These are phyloP conservation scores for Cercospora sojina DNA, from an alignment of 2,329 filamentous ascomycete species.

Conservation along the genomic window DNA sequence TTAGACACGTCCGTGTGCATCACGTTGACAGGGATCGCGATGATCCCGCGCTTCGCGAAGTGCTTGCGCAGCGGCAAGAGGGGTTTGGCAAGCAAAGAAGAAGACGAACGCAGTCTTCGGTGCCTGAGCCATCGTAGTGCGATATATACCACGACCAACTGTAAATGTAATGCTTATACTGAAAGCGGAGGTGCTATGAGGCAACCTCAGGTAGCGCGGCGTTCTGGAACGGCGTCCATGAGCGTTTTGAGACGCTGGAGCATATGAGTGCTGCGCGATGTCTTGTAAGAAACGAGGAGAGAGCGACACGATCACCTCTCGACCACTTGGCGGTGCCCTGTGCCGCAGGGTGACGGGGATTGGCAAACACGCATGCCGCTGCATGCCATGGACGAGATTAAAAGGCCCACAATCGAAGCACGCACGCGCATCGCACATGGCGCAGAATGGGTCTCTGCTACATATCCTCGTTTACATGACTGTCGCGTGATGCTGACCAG, in stretches of 20 bases:
- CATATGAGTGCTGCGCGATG: neutral
- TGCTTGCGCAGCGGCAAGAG: slow-evolving; percentile 81
- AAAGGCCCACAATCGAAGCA: neutral
- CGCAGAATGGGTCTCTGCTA: neutral
- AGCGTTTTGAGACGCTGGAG: neutral
- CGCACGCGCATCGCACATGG: neutral
- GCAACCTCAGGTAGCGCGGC: slow-evolving; percentile 3
- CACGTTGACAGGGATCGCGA: slow-evolving; percentile 88
- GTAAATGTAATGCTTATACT: slow-evolving; percentile 8
- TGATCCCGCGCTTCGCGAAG: slow-evolving; percentile 75
- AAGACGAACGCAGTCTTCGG: slow-evolving; percentile 51
- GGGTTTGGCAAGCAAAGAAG: slow-evolving; percentile 76
- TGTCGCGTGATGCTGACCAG: neutral
- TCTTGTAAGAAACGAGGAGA: neutral
- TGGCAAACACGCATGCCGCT: neutral
- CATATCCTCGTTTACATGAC: neutral
- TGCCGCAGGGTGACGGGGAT: neutral
- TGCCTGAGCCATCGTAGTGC: neutral
- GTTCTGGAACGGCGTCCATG: neutral
- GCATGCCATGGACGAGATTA: neutral
- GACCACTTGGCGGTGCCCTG: neutral
- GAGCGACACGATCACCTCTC: neutral
- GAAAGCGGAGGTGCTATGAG: neutral
- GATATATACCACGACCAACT: neutral
- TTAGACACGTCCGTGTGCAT: slow-evolving; percentile 89